Conservation (phyloP, 2,329 filamentous ascomycete genomes). For the Xylariaceae sp. region DNA sequence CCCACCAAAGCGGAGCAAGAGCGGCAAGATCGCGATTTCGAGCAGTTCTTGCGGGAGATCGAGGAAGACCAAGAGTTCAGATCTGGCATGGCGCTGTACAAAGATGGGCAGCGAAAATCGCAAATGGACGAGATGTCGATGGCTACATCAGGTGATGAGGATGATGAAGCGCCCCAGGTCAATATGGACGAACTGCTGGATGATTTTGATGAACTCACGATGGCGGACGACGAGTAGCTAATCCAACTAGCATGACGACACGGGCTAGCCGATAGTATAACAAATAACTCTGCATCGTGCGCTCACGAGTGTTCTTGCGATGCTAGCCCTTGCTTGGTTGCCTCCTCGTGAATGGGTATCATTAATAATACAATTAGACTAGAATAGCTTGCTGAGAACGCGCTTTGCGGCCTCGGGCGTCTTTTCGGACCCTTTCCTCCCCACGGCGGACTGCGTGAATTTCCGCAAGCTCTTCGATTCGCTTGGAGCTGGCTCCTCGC, state of each 20-base stretch:
- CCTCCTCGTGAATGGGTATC: conserved; percentile 22
- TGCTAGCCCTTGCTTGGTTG: neutral
- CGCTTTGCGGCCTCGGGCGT: conserved; percentile 28
- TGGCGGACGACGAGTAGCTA: conserved; percentile 50
- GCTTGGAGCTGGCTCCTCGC: neutral
- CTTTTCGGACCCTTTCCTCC: conserved; percentile 26
- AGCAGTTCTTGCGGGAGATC: conserved; percentile 94
- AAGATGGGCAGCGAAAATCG: conserved; percentile 52
- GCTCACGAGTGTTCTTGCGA: too few relatives aligned
- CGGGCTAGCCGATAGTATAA: neutral
- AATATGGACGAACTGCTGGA: conserved; percentile 81
- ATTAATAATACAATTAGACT: conserved; percentile 17
- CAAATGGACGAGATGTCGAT: conserved; percentile 65
- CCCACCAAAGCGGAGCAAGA: conserved; percentile 86
- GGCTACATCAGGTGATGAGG: conserved; percentile 57
- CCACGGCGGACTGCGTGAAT: conserved; percentile 30
- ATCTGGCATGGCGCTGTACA: conserved; percentile 81
- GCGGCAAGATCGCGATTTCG: conserved; percentile 87
- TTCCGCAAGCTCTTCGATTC: conserved; percentile 19
- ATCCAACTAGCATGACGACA: neutral
- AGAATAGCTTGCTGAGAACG: conserved; percentile 31
- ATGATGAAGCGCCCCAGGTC: conserved; percentile 64
- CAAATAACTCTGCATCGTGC: neutral
- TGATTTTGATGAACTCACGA: conserved; percentile 84
- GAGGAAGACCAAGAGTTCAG: conserved; percentile 92